Evolutionary conservation across 495 filamentous ascomycete genomes (phyloP).

Genomic region (Penicillium silybi): DNA sequence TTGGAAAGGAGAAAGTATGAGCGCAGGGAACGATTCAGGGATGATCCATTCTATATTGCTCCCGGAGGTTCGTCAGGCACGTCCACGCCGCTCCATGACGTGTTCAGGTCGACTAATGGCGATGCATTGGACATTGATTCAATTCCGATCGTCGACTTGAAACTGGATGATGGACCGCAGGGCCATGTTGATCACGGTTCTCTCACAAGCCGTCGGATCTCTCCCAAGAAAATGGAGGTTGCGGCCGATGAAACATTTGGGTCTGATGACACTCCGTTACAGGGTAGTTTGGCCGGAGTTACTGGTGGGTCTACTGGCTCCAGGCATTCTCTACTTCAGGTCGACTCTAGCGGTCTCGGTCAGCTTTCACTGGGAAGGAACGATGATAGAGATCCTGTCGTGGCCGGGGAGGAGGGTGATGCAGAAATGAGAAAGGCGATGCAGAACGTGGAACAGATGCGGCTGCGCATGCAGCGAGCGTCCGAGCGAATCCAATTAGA

Average conservation of each 20-base stretch:
- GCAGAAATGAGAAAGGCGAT: slow-evolving; percentile 80
- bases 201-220: slow-evolving; percentile 20
- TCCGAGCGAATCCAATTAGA: slow-evolving; percentile 75
- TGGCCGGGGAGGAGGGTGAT: slow-evolving; percentile 51
- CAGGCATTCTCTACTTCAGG: slow-evolving; percentile 63
- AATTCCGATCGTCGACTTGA: slow-evolving; percentile 91
- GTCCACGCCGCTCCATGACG: slow-evolving; percentile 67
- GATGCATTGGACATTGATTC: slow-evolving; percentile 82
- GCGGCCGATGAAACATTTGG: slow-evolving; percentile 56
- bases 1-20: slow-evolving; percentile 61
- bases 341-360: slow-evolving; percentile 78
- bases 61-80: slow-evolving; percentile 45
- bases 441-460: slow-evolving; percentile 76
- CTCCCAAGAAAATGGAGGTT: slow-evolving; percentile 52
- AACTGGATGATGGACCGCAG: slow-evolving; percentile 51
- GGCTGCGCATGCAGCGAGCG: slow-evolving; percentile 87
- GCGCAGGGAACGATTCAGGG: slow-evolving; percentile 72
- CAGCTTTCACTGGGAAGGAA: slow-evolving; percentile 56
- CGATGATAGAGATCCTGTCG: slow-evolving; percentile 5
- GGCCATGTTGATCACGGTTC: slow-evolving; percentile 8
- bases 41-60: slow-evolving; percentile 94
- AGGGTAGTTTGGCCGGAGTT: slow-evolving; percentile 3
- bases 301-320: slow-evolving; percentile 31
- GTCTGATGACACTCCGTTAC: slow-evolving; percentile 27
- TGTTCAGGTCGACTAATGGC: slow-evolving; percentile 62